Conservation (phyloP, 441 rosid genomes). For the Bruguiera hainesii region DNA sequence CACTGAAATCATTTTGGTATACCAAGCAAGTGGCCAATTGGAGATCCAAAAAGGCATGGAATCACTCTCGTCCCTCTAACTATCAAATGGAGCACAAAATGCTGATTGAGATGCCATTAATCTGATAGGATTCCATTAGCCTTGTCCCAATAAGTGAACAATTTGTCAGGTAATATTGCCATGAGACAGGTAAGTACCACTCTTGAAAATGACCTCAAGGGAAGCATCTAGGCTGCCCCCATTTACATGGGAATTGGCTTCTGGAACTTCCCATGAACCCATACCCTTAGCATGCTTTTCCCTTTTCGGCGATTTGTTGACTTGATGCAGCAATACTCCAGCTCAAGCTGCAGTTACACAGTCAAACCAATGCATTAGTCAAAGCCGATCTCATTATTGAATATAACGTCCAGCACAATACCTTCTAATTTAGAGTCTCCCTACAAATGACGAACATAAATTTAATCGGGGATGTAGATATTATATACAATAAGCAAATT, state of each 20-base stretch:
- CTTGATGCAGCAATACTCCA: constrained; percentile 77
- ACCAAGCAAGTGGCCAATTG: too few relatives aligned
- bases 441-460: not conserved
- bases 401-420: not conserved
- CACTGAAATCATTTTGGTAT: too few relatives aligned
- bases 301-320: constrained; percentile 66
- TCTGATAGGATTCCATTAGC: too few relatives aligned
- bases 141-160: too few relatives aligned
- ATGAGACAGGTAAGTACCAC: too few relatives aligned
- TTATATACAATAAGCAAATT: not conserved
- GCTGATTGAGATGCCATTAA: too few relatives aligned
- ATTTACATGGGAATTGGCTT: constrained; percentile 35
- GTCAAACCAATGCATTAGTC: constrained; percentile 10
- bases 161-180: too few relatives aligned
- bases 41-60: too few relatives aligned
- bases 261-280: constrained; percentile 93
- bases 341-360: constrained; percentile 54
- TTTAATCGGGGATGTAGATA: too few relatives aligned
- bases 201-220: too few relatives aligned
- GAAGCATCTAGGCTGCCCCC: constrained; percentile 5
- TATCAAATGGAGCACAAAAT: too few relatives aligned
- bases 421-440: not conserved
- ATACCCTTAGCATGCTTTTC: constrained; percentile 73
- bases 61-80: too few relatives aligned
- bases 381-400: not conserved